These are phyloP conservation scores for Pezicula neosporulosa DNA, from an alignment of 2,329 filamentous ascomycete species.

Conservation along the genomic window DNA sequence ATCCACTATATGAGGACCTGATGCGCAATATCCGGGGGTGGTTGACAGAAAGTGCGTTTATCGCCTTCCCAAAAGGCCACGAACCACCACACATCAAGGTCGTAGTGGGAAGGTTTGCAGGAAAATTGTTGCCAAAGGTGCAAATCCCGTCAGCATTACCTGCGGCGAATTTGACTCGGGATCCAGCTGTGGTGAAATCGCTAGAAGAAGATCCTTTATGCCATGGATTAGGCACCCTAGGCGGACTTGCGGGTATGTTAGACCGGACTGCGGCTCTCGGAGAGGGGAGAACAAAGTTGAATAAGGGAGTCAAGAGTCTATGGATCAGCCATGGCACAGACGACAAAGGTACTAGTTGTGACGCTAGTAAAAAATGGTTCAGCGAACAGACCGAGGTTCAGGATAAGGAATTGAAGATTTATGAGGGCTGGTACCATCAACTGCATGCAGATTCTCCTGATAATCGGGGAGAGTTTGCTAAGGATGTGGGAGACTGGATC, in stretches of 20 bases:
- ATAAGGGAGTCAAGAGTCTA: slow-evolving; percentile 56
- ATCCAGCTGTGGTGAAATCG: slow-evolving; percentile 57
- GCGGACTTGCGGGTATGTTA: slow-evolving; percentile 73
- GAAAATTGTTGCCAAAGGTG: slow-evolving; percentile 61
- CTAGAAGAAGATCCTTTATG: slow-evolving; percentile 66
- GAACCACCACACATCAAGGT: slow-evolving; percentile 64
- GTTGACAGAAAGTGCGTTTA: slow-evolving; percentile 74
- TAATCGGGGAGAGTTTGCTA: slow-evolving; percentile 35
- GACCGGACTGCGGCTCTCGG: slow-evolving; percentile 65
- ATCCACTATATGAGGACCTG: slow-evolving; percentile 48
- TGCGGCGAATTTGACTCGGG: slow-evolving; percentile 61
- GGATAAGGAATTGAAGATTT: slow-evolving; percentile 70
- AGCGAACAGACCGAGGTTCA: slow-evolving; percentile 49
- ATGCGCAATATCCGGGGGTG: slow-evolving; percentile 65
- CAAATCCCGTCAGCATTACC: slow-evolving; percentile 67
- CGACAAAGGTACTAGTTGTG: slow-evolving; percentile 67
- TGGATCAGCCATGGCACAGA: slow-evolving; percentile 75
- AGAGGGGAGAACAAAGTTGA: slow-evolving; percentile 48
- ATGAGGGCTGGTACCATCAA: slow-evolving; percentile 78
- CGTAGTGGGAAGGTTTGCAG: slow-evolving; percentile 62
- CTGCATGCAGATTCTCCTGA: slow-evolving; percentile 53
- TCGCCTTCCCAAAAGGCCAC: slow-evolving; percentile 65
- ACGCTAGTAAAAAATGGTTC: slow-evolving; percentile 62
- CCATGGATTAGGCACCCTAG: slow-evolving; percentile 83
- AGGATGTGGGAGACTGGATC: slow-evolving; percentile 66